Conservation (phyloP, 1,284 basidiomycete species). For the Pseudozyma thailandica region DNA sequence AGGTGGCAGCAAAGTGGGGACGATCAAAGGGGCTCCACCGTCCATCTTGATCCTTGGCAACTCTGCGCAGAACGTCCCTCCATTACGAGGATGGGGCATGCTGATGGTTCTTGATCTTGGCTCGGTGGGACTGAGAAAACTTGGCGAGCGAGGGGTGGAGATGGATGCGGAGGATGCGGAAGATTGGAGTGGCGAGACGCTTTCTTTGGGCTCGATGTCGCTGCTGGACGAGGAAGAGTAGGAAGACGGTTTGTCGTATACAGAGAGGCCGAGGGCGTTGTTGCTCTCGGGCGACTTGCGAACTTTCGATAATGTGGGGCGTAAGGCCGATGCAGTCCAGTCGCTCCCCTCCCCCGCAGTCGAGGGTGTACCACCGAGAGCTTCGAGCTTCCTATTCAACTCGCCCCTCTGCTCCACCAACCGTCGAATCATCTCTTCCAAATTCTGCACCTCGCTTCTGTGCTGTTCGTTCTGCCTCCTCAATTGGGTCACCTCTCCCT, state of each 20-base stretch:
- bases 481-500: conserved; percentile 21
- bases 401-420: conserved; percentile 20
- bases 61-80: not conserved
- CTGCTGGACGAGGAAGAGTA: not conserved
- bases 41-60: conserved; percentile 1
- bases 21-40: not conserved
- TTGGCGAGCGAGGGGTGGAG: conserved; percentile 7
- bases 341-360: not conserved
- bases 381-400: conserved; percentile 7
- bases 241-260: not conserved
- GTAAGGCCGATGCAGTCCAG: no score
- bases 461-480: conserved; percentile 13
- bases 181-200: conserved; percentile 3
- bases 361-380: not conserved
- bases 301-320: no score
- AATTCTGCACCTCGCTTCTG: not conserved
- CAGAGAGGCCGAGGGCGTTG: conserved; percentile 9
- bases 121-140: conserved; percentile 7
- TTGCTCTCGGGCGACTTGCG: not conserved
- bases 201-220: not conserved
- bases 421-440: conserved; percentile 34
- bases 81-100: not conserved
- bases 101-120: not conserved
- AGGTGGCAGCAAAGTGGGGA: not conserved
- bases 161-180: conserved; percentile 5